These are phyloP conservation scores for Pseudomicrostroma phylloplanum DNA, from an alignment of 1,284 basidiomycete species.

Conservation along the genomic window DNA sequence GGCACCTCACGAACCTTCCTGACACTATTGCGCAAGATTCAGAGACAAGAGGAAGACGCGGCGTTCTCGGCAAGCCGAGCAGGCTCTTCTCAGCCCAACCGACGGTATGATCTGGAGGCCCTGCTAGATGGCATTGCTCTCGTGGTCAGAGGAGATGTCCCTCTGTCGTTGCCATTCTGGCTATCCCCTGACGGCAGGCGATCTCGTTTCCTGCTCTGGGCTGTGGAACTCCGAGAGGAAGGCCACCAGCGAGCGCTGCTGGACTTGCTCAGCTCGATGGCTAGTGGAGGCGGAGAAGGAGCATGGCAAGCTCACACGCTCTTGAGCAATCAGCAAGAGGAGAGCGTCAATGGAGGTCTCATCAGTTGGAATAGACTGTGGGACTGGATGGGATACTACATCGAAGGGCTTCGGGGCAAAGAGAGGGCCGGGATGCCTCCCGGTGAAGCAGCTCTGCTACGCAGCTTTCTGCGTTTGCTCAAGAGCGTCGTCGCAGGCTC, in stretches of 20 bases:
- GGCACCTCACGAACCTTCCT: slow-evolving; percentile 35
- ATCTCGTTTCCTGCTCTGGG: slow-evolving; percentile 47
- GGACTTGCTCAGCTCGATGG: slow-evolving; percentile 45
- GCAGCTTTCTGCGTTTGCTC: slow-evolving; percentile 73
- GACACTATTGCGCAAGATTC: slow-evolving; percentile 43
- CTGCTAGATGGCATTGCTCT: slow-evolving; percentile 45
- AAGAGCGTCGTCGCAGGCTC: slow-evolving; percentile 73
- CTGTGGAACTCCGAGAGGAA: slow-evolving; percentile 44
- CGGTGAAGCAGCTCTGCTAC: slow-evolving; percentile 70
- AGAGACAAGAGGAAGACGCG: slow-evolving; percentile 47
- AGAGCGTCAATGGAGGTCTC: slow-evolving; percentile 29
- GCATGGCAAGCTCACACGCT: slow-evolving; percentile 44
- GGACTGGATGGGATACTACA: slow-evolving; percentile 48
- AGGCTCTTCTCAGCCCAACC: slow-evolving; percentile 17
- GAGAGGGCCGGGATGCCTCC: slow-evolving; percentile 56
- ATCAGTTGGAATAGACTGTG: slow-evolving; percentile 46
- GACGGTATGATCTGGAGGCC: slow-evolving; percentile 48
- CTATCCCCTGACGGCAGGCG: slow-evolving; percentile 52
- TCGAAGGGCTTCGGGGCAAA: slow-evolving; percentile 34
- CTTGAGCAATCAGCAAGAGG: slow-evolving; percentile 17
- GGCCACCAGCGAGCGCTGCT: slow-evolving; percentile 47
- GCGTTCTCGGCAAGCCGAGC: slow-evolving; percentile 31
- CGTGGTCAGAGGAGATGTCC: slow-evolving; percentile 37
- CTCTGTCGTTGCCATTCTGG: slow-evolving; percentile 41
- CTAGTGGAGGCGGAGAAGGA: slow-evolving; percentile 35